A percentile compares a stretch with the other conserved stretches of the same genome.
Evolutionary conservation across 2,329 filamentous ascomycete species (phyloP).

Genomic region (Pseudogymnoascus verrucosus): DNA sequence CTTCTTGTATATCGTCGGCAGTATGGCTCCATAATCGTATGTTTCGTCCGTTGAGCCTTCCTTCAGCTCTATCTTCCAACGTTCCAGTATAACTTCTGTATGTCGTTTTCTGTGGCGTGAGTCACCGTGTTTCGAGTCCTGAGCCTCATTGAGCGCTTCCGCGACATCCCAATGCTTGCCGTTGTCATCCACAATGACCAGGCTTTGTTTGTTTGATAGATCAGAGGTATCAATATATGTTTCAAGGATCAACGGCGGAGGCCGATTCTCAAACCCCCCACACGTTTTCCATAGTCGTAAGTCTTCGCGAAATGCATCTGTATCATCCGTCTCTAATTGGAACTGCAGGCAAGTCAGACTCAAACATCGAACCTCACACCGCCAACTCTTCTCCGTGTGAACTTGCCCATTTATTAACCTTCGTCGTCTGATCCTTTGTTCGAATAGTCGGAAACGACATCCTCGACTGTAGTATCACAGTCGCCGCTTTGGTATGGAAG

Average conservation of each 20-base stretch:
- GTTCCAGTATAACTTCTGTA: constrained; percentile 76
- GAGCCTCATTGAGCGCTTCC: constrained; percentile 66
- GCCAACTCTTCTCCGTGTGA: not conserved
- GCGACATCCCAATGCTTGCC: constrained; percentile 90
- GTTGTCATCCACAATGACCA: constrained; percentile 80
- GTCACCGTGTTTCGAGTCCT: constrained; percentile 31
- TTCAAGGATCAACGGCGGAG: constrained; percentile 81
- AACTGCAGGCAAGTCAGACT: constrained; percentile 50
- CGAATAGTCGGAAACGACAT: constrained; percentile 54
- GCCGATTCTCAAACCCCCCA: constrained; percentile 67
- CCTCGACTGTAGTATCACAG: constrained; percentile 74
- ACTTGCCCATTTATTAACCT: constrained; percentile 81
- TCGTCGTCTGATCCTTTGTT: constrained; percentile 48
- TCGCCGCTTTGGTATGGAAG: constrained; percentile 80
- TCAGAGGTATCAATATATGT: constrained; percentile 76
- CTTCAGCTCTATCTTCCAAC: constrained; percentile 82
- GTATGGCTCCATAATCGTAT: constrained; percentile 51
- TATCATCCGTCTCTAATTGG: constrained; percentile 89
- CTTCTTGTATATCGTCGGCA: constrained; percentile 94
- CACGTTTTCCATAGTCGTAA: constrained; percentile 74
- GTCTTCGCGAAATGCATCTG: constrained; percentile 76
- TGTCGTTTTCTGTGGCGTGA: constrained; percentile 33
- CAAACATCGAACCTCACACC: not conserved
- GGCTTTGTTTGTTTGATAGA: constrained; percentile 73
- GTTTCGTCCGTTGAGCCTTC: constrained; percentile 41